Evolutionary conservation across 805 yeast genomes (phyloP), one percentile per base, ranked within the genome.

Genomic region (Wickerhamomyces queroliae): DNA sequence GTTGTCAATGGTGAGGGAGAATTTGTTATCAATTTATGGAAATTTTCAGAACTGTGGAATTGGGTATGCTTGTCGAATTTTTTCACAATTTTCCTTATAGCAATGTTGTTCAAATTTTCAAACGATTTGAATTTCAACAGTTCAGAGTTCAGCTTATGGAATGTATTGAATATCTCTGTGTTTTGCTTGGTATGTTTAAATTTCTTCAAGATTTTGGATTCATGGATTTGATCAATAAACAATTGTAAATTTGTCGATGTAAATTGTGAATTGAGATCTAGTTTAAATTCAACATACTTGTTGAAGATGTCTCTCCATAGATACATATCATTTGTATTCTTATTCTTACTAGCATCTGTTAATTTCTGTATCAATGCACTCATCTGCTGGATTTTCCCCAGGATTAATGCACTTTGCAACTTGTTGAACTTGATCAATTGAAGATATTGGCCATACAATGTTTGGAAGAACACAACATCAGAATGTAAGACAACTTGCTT

Each of bases 21-120:
- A 31, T 61, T 49, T 12, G 63, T 55, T 33, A 68, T 55, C 42
- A 72, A 53, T 31, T 63, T 56, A 2, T 83, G 80, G 48, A 76
- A 73, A 33, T 61, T 52, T 5, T 58, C 41, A 29, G 72, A 66
- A 0, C 79, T 64, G 23, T 70, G 67, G 22, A 83, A 59, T 7
- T 75, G 61, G 1, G 91, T 83, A 49, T 76, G 81, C 54, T 83
- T 83, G 49, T 84, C 89, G 49, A 84, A 83, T 53, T 83, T 83
- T 55, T 83, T 83, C 52, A 83, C 64, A 44, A 83, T 83, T 56
- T 83, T 83, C 15, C 71, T 61, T 29, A 81, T 69, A 0, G 91
- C 91, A 31, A 75, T 67, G 25, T 72, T 64, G 57, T 83, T 83
- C 43, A 83, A 66, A 8, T 72, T 63, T 50, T 80, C 83, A 52